Percentiles rank a stretch among this genome's conserved stretches.
Evolutionary conservation across 805 yeast genomes (phyloP).

Genomic region (Kazachstania viticola): DNA sequence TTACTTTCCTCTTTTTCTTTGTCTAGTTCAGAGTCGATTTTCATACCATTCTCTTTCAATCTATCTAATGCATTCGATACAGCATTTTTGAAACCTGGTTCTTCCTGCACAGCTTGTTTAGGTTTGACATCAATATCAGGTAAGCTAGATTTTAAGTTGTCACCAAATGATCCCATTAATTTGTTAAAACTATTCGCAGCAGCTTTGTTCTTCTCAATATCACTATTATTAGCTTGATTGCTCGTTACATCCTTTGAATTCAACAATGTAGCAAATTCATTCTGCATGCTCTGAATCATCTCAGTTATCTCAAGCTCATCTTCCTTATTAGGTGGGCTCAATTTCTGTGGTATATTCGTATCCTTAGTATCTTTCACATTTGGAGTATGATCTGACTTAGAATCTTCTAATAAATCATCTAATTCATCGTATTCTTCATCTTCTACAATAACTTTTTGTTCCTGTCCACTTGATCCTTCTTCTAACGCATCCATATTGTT

Average conservation of each 20-base stretch:
- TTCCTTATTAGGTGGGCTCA: constrained; percentile 28
- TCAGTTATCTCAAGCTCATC: constrained; percentile 45
- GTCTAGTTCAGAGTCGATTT: constrained; percentile 46
- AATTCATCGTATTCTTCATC: constrained; percentile 57
- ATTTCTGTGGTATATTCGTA: neutral
- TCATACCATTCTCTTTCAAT: constrained; percentile 62
- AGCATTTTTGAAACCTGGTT: constrained; percentile 50
- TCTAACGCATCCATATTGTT: no score
- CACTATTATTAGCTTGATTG: constrained; percentile 2
- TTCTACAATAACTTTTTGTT: no score
- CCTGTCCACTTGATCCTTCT: no score
- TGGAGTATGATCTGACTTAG: constrained; percentile 6
- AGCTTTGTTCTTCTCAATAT: constrained; percentile 9
- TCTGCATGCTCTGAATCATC: constrained; percentile 18
- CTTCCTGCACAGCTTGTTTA: constrained; percentile 25
- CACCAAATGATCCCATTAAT: constrained; percentile 14
- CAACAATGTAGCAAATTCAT: constrained; percentile 19
- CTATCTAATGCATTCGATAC: constrained; percentile 73
- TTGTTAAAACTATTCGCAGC: constrained; percentile 17
- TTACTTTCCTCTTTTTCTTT: constrained; percentile 34
- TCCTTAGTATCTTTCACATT: constrained; percentile 1
- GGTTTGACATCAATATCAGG: constrained; percentile 36
- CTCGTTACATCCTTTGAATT: neutral
- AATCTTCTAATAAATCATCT: constrained; percentile 71
- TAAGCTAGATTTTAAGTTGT: constrained; percentile 28